phyloP scores from a whole-genome alignment of 176 grass and related monocot species.

The Avena eriantha region DNA sequence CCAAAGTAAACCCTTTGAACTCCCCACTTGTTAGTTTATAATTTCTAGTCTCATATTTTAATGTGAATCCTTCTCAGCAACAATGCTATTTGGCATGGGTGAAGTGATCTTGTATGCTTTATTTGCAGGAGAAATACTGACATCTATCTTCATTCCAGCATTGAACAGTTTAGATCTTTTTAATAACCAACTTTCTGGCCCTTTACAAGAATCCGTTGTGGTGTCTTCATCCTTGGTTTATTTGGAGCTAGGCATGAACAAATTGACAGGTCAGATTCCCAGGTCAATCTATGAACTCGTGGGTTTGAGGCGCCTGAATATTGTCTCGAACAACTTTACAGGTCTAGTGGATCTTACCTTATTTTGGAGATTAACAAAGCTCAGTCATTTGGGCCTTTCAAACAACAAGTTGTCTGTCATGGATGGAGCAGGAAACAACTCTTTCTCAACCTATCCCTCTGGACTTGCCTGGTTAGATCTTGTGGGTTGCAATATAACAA shows the following conservation, averaged over 20 bases:
- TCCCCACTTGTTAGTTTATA: too few species aligned
- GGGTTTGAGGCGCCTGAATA: too few species aligned
- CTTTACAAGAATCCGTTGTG: too few species aligned
- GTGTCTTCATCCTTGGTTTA: too few species aligned
- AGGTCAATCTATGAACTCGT: neutral
- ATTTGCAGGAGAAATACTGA: constrained; percentile 10
- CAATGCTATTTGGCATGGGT: too few species aligned
- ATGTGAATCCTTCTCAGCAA: too few species aligned
- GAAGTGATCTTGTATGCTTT: too few species aligned
- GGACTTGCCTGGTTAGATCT: neutral
- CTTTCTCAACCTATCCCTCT: neutral
- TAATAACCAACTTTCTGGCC: neutral
- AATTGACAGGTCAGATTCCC: constrained; percentile 33
- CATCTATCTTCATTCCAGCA: constrained; percentile 4
- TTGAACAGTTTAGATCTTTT: neutral
- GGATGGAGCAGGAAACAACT: neutral
- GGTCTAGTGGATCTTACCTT: constrained; percentile 30
- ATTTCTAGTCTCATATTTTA: too few species aligned
- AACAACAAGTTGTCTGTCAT: constrained; percentile 35
- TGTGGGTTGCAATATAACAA: constrained; percentile 29
- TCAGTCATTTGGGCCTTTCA: constrained; percentile 23
- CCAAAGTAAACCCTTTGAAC: too few species aligned
- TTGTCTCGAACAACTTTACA: constrained; percentile 24
- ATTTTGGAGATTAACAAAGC: constrained; percentile 28
- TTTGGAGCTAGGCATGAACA: too few species aligned